A percentile compares a stretch with the other conserved stretches of the same genome.
Conservation (phyloP, 176 grass and related monocot genomes). For the Thalia dealbata region DNA sequence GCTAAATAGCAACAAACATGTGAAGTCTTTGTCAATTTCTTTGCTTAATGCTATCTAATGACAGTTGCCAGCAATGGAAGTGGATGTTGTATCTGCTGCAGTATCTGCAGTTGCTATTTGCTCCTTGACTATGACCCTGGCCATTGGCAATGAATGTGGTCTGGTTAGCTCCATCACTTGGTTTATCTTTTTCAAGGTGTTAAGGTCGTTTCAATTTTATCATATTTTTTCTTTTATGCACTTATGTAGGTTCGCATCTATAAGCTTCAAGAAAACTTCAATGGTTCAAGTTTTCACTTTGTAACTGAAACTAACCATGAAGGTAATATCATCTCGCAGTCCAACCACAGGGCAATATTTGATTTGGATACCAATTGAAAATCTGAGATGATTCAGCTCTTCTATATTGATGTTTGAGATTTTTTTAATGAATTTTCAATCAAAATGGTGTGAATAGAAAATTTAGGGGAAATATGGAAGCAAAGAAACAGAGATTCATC, state of each 20-base stretch:
- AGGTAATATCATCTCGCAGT: constrained; percentile 46
- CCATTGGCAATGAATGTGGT: constrained; percentile 79
- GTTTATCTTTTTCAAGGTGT: neutral
- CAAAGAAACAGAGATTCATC: neutral
- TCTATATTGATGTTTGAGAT: neutral
- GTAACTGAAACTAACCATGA: constrained; percentile 62
- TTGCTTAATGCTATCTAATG: constrained; percentile 14
- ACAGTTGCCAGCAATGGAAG: constrained; percentile 53
- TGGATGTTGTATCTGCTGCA: constrained; percentile 43
- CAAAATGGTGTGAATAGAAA: neutral
- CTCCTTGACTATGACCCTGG: constrained; percentile 51
- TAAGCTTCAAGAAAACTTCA: constrained; percentile 55
- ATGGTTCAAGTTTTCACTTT: constrained; percentile 65
- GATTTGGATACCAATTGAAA: neutral
- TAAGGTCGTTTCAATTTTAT: neutral
- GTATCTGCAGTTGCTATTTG: constrained; percentile 77
- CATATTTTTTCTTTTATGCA: constrained; percentile 16
- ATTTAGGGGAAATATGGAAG: neutral
- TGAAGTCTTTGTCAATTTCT: constrained; percentile 1
- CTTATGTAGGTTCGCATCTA: constrained; percentile 68
- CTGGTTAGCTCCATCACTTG: constrained; percentile 55
- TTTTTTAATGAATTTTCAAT: neutral
- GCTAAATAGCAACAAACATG: neutral
- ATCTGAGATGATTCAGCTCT: neutral
- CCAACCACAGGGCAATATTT: neutral